phyloP scores from a whole-genome alignment of 1,139 yeast genomes.

The Candida pseudoviswanathii region DNA sequence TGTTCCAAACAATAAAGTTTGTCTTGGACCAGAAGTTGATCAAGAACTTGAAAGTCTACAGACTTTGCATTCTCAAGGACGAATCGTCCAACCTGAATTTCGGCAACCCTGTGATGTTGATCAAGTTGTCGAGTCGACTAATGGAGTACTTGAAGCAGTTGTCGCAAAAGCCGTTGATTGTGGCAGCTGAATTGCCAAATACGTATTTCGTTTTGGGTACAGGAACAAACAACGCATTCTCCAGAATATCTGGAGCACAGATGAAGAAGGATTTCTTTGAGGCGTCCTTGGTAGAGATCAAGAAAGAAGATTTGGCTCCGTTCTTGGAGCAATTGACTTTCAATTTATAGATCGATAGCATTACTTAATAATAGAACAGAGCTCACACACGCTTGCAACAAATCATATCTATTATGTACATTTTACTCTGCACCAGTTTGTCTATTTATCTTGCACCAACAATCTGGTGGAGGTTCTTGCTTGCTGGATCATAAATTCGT shows the following conservation, averaged over 20 bases:
- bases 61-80: slow-evolving; percentile 87
- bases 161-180: slow-evolving; percentile 75
- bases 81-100: slow-evolving; percentile 73
- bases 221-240: slow-evolving; percentile 70
- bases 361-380: no score
- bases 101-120: slow-evolving; percentile 81
- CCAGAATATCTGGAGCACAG: slow-evolving; percentile 80
- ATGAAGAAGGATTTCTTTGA: slow-evolving; percentile 93
- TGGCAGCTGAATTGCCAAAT: slow-evolving; percentile 77
- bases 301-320: slow-evolving; percentile 84
- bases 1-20: slow-evolving; percentile 87
- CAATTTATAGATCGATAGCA: not conserved
- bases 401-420: not conserved
- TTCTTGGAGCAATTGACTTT: slow-evolving; percentile 75
- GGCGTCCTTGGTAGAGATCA: slow-evolving; percentile 86
- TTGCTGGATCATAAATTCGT: slow-evolving; percentile 81
- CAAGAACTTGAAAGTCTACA: slow-evolving; percentile 76
- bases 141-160: slow-evolving; percentile 86
- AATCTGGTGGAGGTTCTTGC: slow-evolving; percentile 60
- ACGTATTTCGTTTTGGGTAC: slow-evolving; percentile 89
- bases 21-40: slow-evolving; percentile 79
- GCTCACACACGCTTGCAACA: not conserved
- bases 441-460: slow-evolving; percentile 12
- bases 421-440: not conserved
- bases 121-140: slow-evolving; percentile 88